A percentile compares a stretch with the other conserved stretches of the same genome.
phyloP scores from a whole-genome alignment of 2,329 filamentous ascomycete genomes.

The Rhinocladiella mackenziei region DNA sequence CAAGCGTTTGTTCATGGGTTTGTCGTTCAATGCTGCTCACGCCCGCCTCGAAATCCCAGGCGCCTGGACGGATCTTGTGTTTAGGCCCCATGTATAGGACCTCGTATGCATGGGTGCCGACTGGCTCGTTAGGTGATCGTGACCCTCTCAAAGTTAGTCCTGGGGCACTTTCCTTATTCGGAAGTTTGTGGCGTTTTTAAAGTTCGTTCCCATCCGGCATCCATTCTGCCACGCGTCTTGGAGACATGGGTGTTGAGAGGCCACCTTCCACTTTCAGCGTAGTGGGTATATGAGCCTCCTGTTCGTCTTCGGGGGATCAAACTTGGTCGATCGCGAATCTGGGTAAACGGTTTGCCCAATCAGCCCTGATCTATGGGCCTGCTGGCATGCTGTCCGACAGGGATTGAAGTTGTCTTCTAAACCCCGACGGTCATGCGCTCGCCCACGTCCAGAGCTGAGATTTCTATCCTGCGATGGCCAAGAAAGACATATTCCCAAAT shows the following conservation, averaged over 20 bases:
- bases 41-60: constrained; percentile 4
- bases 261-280: constrained; percentile 5
- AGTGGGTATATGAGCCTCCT: constrained; percentile 5
- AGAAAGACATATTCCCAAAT: too few relatives aligned
- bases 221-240: constrained; percentile 1
- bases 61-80: too few relatives aligned
- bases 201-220: neutral
- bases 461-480: too few relatives aligned
- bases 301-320: neutral
- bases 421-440: neutral
- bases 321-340: constrained; percentile 8
- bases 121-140: too few relatives aligned
- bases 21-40: too few relatives aligned
- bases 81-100: too few relatives aligned
- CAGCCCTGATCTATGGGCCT: too few relatives aligned
- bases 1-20: constrained; percentile 1
- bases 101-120: too few relatives aligned
- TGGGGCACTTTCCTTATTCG: constrained; percentile 6
- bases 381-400: too few relatives aligned
- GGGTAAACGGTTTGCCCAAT: too few relatives aligned
- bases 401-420: too few relatives aligned
- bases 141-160: too few relatives aligned
- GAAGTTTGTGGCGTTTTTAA: constrained; percentile 19
- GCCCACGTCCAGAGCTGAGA: neutral
- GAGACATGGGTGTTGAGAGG: constrained; percentile 1